phyloP scores from a whole-genome alignment of 2,329 filamentous ascomycete species.

The Calycina marina region DNA sequence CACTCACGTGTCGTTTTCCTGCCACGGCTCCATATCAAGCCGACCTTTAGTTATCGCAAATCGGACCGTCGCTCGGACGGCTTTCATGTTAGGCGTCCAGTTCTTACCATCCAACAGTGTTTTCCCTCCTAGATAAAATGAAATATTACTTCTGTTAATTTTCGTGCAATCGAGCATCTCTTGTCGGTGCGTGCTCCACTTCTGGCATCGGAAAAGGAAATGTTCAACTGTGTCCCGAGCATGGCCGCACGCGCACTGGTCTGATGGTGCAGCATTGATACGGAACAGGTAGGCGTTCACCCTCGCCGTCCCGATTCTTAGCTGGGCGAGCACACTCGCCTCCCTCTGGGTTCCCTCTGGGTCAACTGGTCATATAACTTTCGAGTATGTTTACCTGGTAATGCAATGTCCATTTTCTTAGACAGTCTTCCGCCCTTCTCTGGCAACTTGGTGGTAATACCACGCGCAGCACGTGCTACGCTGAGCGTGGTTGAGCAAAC shows the following conservation, averaged over 20 bases:
- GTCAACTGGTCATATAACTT: background rate
- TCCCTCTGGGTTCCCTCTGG: no score
- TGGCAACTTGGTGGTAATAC: no score
- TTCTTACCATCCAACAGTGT: background rate
- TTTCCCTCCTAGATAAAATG: constrained; percentile 1
- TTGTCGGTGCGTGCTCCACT: background rate
- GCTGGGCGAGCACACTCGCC: background rate
- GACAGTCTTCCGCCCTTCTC: no score
- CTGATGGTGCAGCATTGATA: background rate
- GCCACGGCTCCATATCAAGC: background rate
- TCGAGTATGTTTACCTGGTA: background rate
- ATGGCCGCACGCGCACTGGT: background rate
- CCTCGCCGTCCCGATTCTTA: background rate
- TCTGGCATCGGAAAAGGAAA: background rate
- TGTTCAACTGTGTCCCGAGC: background rate
- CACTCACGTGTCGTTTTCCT: no score
- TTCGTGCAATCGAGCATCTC: constrained; percentile 1
- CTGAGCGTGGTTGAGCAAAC: no score
- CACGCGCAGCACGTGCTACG: no score
- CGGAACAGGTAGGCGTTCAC: background rate
- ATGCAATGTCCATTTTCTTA: no score
- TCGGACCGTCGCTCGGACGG: background rate
- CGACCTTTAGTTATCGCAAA: constrained; percentile 1
- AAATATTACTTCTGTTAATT: constrained; percentile 1
- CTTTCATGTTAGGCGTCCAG: constrained; percentile 1